These are phyloP conservation scores for Hysterium pulicare DNA, from an alignment of 2,329 filamentous ascomycete species.

Conservation along the genomic window DNA sequence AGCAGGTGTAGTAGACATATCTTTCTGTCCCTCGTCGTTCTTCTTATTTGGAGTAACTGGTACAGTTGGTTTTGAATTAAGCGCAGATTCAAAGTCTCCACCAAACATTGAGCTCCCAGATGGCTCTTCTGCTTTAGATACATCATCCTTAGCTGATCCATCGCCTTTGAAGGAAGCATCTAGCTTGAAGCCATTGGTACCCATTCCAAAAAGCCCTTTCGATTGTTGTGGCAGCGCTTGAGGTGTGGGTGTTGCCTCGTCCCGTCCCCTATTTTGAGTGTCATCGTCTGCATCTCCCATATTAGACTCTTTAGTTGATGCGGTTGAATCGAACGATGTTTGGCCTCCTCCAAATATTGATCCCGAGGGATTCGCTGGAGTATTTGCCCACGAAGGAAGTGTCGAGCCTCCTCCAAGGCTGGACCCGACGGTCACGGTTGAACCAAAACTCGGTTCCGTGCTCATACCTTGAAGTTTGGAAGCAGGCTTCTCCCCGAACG, in stretches of 20 bases:
- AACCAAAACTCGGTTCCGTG: constrained; percentile 38
- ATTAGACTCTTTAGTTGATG: constrained; percentile 26
- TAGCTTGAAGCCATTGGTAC: constrained; percentile 59
- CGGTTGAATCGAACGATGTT: constrained; percentile 26
- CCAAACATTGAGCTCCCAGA: constrained; percentile 57
- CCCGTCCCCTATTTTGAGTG: constrained; percentile 24
- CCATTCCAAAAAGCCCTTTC: constrained; percentile 30
- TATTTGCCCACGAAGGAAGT: constrained; percentile 30
- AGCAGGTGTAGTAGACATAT: constrained; percentile 36
- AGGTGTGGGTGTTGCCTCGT: constrained; percentile 35
- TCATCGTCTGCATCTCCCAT: constrained; percentile 21
- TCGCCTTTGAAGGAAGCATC: constrained; percentile 66
- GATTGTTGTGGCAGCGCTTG: constrained; percentile 20
- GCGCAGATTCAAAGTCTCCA: constrained; percentile 60
- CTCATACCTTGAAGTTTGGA: constrained; percentile 17
- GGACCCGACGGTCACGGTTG: constrained; percentile 39
- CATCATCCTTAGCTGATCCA: constrained; percentile 58
- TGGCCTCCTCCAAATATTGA: constrained; percentile 25
- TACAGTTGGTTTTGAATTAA: constrained; percentile 20
- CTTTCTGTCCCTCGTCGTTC: constrained; percentile 33
- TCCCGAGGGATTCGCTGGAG: constrained; percentile 24
- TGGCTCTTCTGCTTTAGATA: constrained; percentile 47
- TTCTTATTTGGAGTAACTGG: constrained; percentile 40
- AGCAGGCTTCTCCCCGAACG: constrained; percentile 17
- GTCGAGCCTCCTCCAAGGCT: constrained; percentile 28